Evolutionary conservation across 2,329 filamentous ascomycete species (phyloP).

Genomic region (Cryphonectria naterciae): DNA sequence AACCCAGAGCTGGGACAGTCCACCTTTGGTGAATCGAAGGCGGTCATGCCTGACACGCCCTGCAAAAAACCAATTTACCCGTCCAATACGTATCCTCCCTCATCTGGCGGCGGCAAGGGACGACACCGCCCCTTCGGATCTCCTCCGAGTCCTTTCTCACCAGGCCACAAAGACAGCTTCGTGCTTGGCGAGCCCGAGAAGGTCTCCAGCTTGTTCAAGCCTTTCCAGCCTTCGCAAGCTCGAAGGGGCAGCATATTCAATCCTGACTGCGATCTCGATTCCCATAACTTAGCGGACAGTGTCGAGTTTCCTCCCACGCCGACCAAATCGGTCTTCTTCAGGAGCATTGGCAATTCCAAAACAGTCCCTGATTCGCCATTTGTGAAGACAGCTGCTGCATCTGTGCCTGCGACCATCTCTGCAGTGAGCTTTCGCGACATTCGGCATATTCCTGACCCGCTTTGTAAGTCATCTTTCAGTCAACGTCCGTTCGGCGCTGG

Average conservation of each 20-base stretch:
- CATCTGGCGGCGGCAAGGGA: constrained; percentile 61
- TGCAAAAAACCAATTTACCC: constrained; percentile 83
- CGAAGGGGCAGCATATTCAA: constrained; percentile 76
- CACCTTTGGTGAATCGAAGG: constrained; percentile 54
- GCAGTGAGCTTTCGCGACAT: constrained; percentile 38
- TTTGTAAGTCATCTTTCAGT: constrained; percentile 49
- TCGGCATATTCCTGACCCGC: constrained; percentile 35
- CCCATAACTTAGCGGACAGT: constrained; percentile 48
- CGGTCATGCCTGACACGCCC: constrained; percentile 88
- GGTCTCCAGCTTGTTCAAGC: constrained; percentile 69
- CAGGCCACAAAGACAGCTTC: constrained; percentile 44
- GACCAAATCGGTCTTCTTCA: constrained; percentile 68
- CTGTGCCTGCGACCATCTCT: constrained; percentile 46
- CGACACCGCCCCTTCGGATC: constrained; percentile 75
- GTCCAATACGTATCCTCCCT: constrained; percentile 68
- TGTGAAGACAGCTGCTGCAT: constrained; percentile 25
- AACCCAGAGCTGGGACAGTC: constrained; percentile 68
- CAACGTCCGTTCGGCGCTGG: constrained; percentile 38
- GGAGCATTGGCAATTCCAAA: constrained; percentile 37
- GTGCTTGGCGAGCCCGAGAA: constrained; percentile 58
- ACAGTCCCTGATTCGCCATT: constrained; percentile 31
- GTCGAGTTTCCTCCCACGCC: constrained; percentile 89
- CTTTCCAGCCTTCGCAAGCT: constrained; percentile 60
- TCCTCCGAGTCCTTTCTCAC: constrained; percentile 75
- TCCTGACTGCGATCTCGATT: constrained; percentile 71